phyloP scores from a whole-genome alignment of 768 basidiomycete species.

The Lepiota brunneoincarnata region DNA sequence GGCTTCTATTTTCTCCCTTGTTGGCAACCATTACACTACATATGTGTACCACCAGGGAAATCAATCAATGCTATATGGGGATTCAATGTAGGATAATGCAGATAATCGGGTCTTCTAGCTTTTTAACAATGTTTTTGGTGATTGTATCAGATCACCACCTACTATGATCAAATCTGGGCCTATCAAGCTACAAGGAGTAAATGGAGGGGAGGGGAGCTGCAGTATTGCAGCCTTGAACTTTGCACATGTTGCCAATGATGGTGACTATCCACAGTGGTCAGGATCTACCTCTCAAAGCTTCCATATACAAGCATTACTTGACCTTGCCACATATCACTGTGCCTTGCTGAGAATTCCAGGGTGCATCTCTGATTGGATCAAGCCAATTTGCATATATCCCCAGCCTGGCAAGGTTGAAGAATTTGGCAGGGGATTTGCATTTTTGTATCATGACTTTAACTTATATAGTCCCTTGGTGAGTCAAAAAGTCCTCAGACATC shows the following conservation, averaged over 20 bases:
- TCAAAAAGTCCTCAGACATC: neutral
- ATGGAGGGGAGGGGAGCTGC: constrained; percentile 6
- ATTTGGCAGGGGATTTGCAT: neutral
- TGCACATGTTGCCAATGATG: neutral
- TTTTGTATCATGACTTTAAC: constrained; percentile 4
- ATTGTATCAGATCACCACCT: neutral
- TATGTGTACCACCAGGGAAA: constrained; percentile 10
- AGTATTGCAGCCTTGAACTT: constrained; percentile 15
- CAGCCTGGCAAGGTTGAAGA: too few species aligned
- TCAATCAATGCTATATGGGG: constrained; percentile 13
- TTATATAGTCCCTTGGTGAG: neutral
- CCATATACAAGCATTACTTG: neutral
- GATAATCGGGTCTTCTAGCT: constrained; percentile 4
- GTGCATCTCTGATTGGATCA: too few species aligned
- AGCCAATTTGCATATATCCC: too few species aligned
- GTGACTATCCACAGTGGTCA: neutral
- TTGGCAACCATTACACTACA: constrained; percentile 13
- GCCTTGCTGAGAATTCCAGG: too few species aligned
- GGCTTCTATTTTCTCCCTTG: constrained; percentile 10
- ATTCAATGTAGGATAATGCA: constrained; percentile 13
- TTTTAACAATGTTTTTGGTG: constrained; percentile 14
- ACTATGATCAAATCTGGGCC: neutral
- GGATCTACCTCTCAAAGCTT: neutral
- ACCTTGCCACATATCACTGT: neutral
- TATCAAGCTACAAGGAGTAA: neutral